Evolutionary conservation across 208 protist species (phyloP).

Genomic region (Acanthamoeba royreba): DNA sequence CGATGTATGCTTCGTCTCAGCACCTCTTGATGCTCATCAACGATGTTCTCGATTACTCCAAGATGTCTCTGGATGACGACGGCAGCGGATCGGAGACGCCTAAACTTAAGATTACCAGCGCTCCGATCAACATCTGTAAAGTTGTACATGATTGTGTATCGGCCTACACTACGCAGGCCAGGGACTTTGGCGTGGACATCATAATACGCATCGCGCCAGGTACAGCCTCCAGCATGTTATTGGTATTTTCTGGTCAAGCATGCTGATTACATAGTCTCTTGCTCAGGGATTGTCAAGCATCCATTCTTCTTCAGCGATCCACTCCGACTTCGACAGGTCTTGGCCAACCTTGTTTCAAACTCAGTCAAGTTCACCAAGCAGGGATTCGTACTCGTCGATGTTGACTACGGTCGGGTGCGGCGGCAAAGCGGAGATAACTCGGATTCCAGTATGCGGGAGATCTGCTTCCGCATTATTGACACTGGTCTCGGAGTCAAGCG

Average conservation of each 20-base stretch:
- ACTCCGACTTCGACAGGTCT: not conserved
- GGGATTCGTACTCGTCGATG: slow-evolving; percentile 3
- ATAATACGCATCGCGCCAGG: not conserved
- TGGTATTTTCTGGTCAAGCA: no score
- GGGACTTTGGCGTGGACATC: not conserved
- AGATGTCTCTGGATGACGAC: not conserved
- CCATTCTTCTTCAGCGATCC: slow-evolving; percentile 2
- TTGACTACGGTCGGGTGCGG: not conserved
- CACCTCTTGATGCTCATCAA: slow-evolving; percentile 25
- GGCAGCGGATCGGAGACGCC: not conserved
- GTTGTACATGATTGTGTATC: not conserved
- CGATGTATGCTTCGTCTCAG: not conserved
- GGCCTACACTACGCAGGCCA: not conserved
- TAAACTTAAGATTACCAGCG: slow-evolving; percentile 1
- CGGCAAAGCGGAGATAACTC: not conserved
- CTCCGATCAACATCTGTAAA: not conserved
- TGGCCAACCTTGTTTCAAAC: not conserved
- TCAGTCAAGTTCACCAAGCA: slow-evolving; percentile 19
- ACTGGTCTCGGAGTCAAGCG: not conserved
- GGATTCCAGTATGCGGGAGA: not conserved
- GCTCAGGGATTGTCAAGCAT: not conserved
- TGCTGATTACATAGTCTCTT: not conserved
- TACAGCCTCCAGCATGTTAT: not conserved
- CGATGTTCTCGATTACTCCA: slow-evolving; percentile 28
- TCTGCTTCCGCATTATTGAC: slow-evolving; percentile 1